Base-by-base conservation (phyloP, 1,284 basidiomycete genomes). In the Pholiota adiposa region DNA sequence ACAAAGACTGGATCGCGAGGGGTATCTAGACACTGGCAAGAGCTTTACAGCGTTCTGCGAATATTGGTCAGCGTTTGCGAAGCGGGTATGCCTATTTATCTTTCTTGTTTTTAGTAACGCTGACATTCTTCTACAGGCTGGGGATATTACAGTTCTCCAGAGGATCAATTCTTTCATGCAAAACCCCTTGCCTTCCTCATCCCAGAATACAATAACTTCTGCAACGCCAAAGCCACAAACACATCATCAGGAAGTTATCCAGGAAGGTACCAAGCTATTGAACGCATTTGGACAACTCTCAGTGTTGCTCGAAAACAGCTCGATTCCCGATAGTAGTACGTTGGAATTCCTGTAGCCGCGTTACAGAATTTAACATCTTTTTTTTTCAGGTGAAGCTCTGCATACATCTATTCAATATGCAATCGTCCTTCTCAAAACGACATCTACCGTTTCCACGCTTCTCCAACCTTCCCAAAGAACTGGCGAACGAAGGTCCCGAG, bases 31-130 rank as follows among this genome's bases (percentile, higher is more conserved):
- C 19, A 57, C 59, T 9, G 71, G 72, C 5, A 79, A 75, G 31
- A 75, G 78, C 0, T 92, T 88, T 65, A 63, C 84, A 11, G 74
- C 75, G 3, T 86, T 89, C 68, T 90, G 89, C 67, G 88, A 91
- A 64, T 83, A 82, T 57, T 86, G 85, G 83, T 79, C 82, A 65
- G 73, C 69, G 27, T 79, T 86, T 62, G 83, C 85, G 1, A 80
- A 79, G 66, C 76, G 74, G 71, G 86, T 83, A 55, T 55, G 71
- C 66, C 5, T 11, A 9, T 31, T 38, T 23, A 51, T 33, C 25
- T 12, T 36, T 33, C 21, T 36, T 7, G 16, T 9, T 7, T 21
- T 31, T 25, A 1, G 14, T n/a, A 33, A 40, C 19, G 29, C 52
- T 63, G 11, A 50, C 31, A 16, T 34, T 56, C 43, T 51, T 54